Base-by-base conservation (phyloP, 2,329 filamentous ascomycete genomes). In the Amauroascus niger region DNA sequence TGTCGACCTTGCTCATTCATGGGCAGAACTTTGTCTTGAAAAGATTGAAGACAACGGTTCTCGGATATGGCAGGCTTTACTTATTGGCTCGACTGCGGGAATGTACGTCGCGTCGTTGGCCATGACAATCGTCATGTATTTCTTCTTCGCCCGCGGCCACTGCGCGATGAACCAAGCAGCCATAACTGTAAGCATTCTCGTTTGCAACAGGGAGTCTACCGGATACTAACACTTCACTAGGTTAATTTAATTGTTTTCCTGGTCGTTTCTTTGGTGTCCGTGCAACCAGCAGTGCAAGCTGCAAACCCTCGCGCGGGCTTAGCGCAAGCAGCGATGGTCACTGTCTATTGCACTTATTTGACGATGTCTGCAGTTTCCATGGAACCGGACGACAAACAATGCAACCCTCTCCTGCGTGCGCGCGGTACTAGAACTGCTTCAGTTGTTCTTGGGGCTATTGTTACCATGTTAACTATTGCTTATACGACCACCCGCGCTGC, bases 301-400 rank as follows among this genome's bases (percentile, higher is more conserved):
- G 84, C 84, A 67, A 98, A 98, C 70, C 83, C 90, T 46, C 89
- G 91, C 66, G 93, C 93, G 40, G 93, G 93, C 47, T 79, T 98
- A 55, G 93, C 93, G n/a, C 93, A 98, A 68, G 89, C 90, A 40
- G 91, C 93, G 58, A 96, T 97, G 81, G 93, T 98, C 43, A 88
- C 90, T 16, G 81, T 95, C 55, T 98, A 98, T 77, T 98, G 93
- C 80, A 97, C 93, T 41, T 98, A 98, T 67, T 81, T 98, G 53
- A 98, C 93, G 61, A 88, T 98, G 83, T 96, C 90, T 1, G 93
- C 93, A 24, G 93, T 98, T 1, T 95, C 89, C 53, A 97, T 98
- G 93, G 91, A 98, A 64, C 93, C 93, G 0, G 91, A 97, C 69
- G 83, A 96, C 74, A 85, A 87, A 62, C 80, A 87, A 60, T 98